Evolutionary conservation across 2,329 filamentous ascomycete species (phyloP).

Genomic region (Blumeriella jaapii): DNA sequence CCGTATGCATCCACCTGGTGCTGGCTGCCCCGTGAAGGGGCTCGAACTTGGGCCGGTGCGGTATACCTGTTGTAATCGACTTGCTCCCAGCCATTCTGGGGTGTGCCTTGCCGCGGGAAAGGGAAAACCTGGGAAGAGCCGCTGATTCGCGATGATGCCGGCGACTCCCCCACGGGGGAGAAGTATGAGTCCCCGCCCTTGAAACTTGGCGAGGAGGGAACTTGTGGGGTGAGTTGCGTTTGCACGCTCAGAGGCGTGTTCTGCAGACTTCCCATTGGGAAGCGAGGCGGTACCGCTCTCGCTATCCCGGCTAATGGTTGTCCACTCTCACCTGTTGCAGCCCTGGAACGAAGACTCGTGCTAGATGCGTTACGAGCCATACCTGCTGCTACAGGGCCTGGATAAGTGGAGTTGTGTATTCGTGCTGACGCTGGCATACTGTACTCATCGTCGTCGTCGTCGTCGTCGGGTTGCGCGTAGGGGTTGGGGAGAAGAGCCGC

Average conservation of each 20-base stretch:
- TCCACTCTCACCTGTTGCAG: constrained; percentile 60
- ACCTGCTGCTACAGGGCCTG: constrained; percentile 35
- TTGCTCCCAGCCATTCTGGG: constrained; percentile 51
- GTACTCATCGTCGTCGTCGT: constrained; percentile 47
- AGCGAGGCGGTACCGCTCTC: constrained; percentile 56
- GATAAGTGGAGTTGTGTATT: constrained; percentile 28
- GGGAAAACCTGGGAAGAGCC: constrained; percentile 67
- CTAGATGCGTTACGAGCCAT: constrained; percentile 61
- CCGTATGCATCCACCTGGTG: constrained; percentile 50
- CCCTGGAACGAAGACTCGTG: constrained; percentile 63
- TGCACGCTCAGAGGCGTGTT: constrained; percentile 59
- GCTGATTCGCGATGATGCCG: constrained; percentile 64
- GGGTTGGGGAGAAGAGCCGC: constrained; percentile 65
- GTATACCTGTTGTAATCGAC: constrained; percentile 68
- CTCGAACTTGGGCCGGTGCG: constrained; percentile 73
- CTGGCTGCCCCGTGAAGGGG: constrained; percentile 65
- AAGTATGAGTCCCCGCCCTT: constrained; percentile 67
- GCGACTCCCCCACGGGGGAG: constrained; percentile 73
- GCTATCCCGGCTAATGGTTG: constrained; percentile 45
- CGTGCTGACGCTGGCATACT: constrained; percentile 21
- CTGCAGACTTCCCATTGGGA: constrained; percentile 44
- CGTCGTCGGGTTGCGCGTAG: constrained; percentile 55
- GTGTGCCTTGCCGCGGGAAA: constrained; percentile 64
- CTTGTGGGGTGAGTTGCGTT: constrained; percentile 32
- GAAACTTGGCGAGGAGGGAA: constrained; percentile 30